Evolutionary conservation across 768 basidiomycete genomes (phyloP).

Genomic region (Boletus vermiculosoides): DNA sequence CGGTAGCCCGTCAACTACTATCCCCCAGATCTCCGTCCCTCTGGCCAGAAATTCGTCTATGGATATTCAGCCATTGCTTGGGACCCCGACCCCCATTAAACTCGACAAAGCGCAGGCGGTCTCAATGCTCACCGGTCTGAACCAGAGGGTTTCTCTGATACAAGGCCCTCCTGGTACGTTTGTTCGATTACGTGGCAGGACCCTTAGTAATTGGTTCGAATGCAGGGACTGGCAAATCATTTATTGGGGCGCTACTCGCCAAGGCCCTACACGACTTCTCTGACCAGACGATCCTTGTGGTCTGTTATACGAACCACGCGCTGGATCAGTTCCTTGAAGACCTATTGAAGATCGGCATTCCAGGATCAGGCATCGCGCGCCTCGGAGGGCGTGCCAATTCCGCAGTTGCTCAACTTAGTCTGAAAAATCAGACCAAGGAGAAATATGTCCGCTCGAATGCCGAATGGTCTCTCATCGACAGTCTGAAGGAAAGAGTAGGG

Average conservation of each 20-base stretch:
- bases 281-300: slow-evolving; percentile 52
- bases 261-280: slow-evolving; percentile 54
- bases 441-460: slow-evolving; percentile 25
- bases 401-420: slow-evolving; percentile 43
- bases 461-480: slow-evolving; percentile 45
- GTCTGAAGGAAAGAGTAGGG: slow-evolving; percentile 27
- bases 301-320: slow-evolving; percentile 73
- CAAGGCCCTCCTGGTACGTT: slow-evolving; percentile 69
- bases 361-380: slow-evolving; percentile 46
- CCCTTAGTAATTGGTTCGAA: neutral
- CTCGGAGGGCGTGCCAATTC: slow-evolving; percentile 54
- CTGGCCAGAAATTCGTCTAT: slow-evolving; percentile 33
- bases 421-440: slow-evolving; percentile 39
- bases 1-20: slow-evolving; percentile 5
- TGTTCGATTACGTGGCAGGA: neutral
- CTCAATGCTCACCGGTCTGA: slow-evolving; percentile 51
- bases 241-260: slow-evolving; percentile 63
- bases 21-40: slow-evolving; percentile 27
- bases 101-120: slow-evolving; percentile 52
- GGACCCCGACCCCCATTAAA: slow-evolving; percentile 38
- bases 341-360: slow-evolving; percentile 60
- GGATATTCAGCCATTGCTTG: slow-evolving; percentile 43
- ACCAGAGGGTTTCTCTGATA: slow-evolving; percentile 56
- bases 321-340: slow-evolving; percentile 67
- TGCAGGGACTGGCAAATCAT: slow-evolving; percentile 70